A percentile compares a stretch with the other conserved stretches of the same genome.
phyloP scores from a whole-genome alignment of 2,329 filamentous ascomycete genomes.

The Aspergillus pseudotamarii region DNA sequence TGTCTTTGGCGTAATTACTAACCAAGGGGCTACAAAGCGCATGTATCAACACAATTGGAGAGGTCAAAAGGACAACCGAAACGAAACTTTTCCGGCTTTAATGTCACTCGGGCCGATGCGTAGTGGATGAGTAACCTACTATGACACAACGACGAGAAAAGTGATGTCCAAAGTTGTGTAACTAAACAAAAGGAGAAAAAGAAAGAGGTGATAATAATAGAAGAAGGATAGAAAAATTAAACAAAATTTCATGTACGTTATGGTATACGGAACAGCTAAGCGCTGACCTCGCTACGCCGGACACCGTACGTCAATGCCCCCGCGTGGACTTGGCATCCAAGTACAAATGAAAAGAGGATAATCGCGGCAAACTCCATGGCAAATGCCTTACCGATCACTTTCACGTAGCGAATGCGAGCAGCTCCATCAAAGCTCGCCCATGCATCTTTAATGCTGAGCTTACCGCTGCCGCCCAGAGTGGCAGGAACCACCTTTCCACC shows the following conservation, averaged over 20 bases:
- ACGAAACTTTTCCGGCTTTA: background rate
- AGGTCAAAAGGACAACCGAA: background rate
- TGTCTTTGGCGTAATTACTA: background rate
- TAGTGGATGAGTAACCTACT: background rate
- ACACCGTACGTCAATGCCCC: slow-evolving; percentile 34
- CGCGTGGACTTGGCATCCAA: slow-evolving; percentile 57
- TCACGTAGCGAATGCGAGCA: slow-evolving; percentile 72
- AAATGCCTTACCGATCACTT: slow-evolving; percentile 74
- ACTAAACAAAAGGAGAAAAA: background rate
- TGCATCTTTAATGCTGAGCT: slow-evolving; percentile 71
- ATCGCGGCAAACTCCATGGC: slow-evolving; percentile 55
- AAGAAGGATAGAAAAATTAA: background rate
- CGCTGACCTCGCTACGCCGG: background rate
- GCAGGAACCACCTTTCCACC: slow-evolving; percentile 73
- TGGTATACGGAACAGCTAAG: background rate
- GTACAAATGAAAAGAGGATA: slow-evolving; percentile 51
- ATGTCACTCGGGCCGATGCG: background rate
- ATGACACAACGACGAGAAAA: background rate
- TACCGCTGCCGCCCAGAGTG: slow-evolving; percentile 72
- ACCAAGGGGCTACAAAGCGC: background rate
- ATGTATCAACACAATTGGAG: background rate
- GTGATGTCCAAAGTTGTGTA: background rate
- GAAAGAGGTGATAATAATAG: background rate
- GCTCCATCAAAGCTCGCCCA: slow-evolving; percentile 76
- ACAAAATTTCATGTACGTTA: background rate